phyloP scores from a whole-genome alignment of 768 basidiomycete species.

The Tulasnella sp. region DNA sequence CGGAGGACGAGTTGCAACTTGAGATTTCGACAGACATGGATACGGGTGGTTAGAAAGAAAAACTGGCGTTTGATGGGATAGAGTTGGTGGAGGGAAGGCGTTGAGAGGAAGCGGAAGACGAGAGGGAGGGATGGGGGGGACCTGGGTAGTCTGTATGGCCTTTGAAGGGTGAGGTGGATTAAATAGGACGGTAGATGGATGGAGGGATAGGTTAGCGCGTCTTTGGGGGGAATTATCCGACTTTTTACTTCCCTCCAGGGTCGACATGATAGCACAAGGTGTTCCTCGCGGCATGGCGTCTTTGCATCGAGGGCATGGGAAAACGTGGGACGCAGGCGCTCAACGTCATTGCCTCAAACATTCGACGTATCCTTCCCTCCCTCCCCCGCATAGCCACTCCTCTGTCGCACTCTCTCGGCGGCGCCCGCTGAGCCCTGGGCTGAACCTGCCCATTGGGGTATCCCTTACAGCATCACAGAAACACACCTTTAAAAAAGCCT shows the following conservation, averaged over 20 bases:
- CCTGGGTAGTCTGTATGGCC: neutral
- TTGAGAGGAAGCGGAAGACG: too few relatives aligned
- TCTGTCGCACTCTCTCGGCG: neutral
- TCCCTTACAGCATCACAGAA: neutral
- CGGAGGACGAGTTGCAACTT: neutral
- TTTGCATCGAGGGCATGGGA: neutral
- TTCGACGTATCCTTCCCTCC: neutral
- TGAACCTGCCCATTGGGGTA: conserved; percentile 1
- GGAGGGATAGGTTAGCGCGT: neutral
- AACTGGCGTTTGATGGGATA: neutral
- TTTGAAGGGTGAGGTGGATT: neutral
- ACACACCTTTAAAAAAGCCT: neutral
- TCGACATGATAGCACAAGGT: neutral
- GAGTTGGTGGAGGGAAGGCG: neutral
- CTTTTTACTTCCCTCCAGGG: conserved; percentile 5
- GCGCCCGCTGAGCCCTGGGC: neutral
- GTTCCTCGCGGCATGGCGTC: neutral
- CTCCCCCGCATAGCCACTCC: neutral
- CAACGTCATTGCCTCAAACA: neutral
- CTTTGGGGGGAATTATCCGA: neutral
- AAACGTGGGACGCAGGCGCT: neutral
- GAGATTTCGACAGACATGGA: neutral
- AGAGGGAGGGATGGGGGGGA: neutral
- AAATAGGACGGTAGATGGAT: neutral
- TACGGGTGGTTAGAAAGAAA: neutral